Conservation (phyloP, 768 basidiomycete species). For the Mycena alexandri region DNA sequence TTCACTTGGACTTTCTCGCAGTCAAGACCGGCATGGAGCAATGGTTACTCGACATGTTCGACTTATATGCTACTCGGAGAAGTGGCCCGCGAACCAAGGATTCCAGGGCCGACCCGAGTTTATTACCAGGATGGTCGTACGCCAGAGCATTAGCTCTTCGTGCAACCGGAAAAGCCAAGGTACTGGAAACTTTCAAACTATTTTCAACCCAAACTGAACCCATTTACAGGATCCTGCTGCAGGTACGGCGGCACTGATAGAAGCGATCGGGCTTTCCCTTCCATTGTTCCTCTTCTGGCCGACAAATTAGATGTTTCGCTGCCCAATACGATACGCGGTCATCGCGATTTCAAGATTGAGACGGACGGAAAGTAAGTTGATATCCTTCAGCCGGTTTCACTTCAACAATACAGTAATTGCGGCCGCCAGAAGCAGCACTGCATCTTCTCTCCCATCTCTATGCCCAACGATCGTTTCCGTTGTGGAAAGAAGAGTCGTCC, state of each 20-base stretch:
- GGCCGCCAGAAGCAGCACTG: slow-evolving; percentile 60
- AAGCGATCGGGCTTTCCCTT: slow-evolving; percentile 87
- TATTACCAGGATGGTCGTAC: slow-evolving; percentile 85
- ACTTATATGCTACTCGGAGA: slow-evolving; percentile 54
- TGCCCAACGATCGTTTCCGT: slow-evolving; percentile 75
- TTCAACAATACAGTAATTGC: slow-evolving; percentile 51
- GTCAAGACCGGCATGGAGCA: slow-evolving; percentile 83
- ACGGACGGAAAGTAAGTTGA: slow-evolving; percentile 72
- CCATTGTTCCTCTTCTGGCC: slow-evolving; percentile 83
- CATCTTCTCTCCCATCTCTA: slow-evolving; percentile 93
- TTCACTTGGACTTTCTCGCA: slow-evolving; percentile 89
- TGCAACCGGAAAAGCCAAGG: slow-evolving; percentile 61
- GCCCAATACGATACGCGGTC: slow-evolving; percentile 66
- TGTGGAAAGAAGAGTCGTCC: slow-evolving; percentile 84
- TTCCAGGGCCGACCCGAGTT: slow-evolving; percentile 61
- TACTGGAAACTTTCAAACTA: slow-evolving; percentile 19
- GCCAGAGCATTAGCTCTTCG: slow-evolving; percentile 77
- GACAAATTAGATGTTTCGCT: slow-evolving; percentile 86
- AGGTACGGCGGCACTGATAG: slow-evolving; percentile 76
- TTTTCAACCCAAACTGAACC: not conserved
- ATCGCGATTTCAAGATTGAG: slow-evolving; percentile 76
- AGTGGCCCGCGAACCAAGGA: slow-evolving; percentile 32
- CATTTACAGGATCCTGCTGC: slow-evolving; percentile 60
- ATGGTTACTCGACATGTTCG: slow-evolving; percentile 84
- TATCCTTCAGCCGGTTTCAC: not conserved